Base-by-base conservation (phyloP, 305 asterid genomes). In the Euphrasia arctica region DNA sequence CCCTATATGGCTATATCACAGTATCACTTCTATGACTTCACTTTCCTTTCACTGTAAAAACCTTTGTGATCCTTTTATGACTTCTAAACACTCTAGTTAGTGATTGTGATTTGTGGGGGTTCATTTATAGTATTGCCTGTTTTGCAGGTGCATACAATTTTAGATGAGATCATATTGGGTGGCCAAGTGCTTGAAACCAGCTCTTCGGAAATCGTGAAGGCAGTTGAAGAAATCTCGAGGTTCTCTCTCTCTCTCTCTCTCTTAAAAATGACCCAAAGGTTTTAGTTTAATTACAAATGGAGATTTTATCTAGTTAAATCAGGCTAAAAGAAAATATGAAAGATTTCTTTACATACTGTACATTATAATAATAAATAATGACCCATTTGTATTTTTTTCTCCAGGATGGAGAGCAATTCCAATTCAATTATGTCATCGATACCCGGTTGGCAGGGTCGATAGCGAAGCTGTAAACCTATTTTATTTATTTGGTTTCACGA, bases 161-260 rank as follows among this genome's bases (percentile, higher is more conserved):
- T 89, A 80, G 96, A 89, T 62, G 98, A 92, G 80, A 82, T 92
- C 64, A 84, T 92, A 63, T 70, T 89, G 78, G 98, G 97, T 31
- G 98, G 98, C 70, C 96, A 92, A 79, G 97, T 89, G 70, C 85
- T 92, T 50, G 98, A 89, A 75, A 92, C 96, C 14, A 89, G 78
- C 71, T 77, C 88, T 62, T 77, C 91, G 11, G 95, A 87, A 78
- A 83, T 89, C 36, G 87, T 85, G 52, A 85, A 75, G 79, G 91
- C 91, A 3, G 90, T 85, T 60, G 91, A 87, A 68, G 95, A 86
- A 77, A 87, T 87, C 70, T 80, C 92, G 13, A 89, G 76, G 96
- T 82, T 70, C 67, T 58, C 60, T 70, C 74, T 57, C 71, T 36
- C 74, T 57, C 71, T 36, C 22, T 18, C 22, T 18, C 22, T 18